A percentile compares a stretch with the other conserved stretches of the same genome.
Conservation (phyloP, 2,329 filamentous ascomycete genomes). For the Aspergillus candidus region DNA sequence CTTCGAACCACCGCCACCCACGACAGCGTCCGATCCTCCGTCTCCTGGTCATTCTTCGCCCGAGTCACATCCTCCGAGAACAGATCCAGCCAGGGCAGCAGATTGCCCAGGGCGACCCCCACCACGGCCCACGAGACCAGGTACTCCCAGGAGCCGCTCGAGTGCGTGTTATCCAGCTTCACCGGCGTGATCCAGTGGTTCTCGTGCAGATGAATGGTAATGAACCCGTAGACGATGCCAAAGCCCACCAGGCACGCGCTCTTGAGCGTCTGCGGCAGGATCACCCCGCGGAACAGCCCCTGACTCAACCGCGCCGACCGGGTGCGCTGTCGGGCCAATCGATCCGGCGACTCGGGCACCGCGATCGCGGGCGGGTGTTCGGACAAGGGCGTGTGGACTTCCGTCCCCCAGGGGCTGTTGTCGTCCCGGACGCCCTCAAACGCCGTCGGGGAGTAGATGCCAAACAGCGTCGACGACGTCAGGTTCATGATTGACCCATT, state of each 20-base stretch:
- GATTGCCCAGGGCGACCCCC: slow-evolving; percentile 68
- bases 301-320: slow-evolving; percentile 31
- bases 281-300: slow-evolving; percentile 35
- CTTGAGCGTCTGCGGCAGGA: slow-evolving; percentile 53
- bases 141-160: slow-evolving; percentile 57
- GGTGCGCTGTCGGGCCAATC: slow-evolving; percentile 26
- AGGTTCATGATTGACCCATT: slow-evolving; percentile 78
- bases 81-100: slow-evolving; percentile 78
- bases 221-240: slow-evolving; percentile 73
- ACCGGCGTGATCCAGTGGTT: slow-evolving; percentile 58
- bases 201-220: slow-evolving; percentile 74
- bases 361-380: slow-evolving; percentile 39
- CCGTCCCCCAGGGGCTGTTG: slow-evolving; percentile 71
- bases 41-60: slow-evolving; percentile 25
- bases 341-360: slow-evolving; percentile 20
- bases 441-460: slow-evolving; percentile 73
- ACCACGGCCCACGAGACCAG: slow-evolving; percentile 74
- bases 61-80: slow-evolving; percentile 57
- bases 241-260: slow-evolving; percentile 66
- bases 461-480: slow-evolving; percentile 80
- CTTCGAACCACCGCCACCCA: slow-evolving; percentile 70
- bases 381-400: slow-evolving; percentile 61
- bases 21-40: slow-evolving; percentile 26
- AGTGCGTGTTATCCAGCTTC: slow-evolving; percentile 52
- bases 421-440: slow-evolving; percentile 53